phyloP scores from a whole-genome alignment of 2,329 filamentous ascomycete genomes.

The Calonectria hongkongensis region DNA sequence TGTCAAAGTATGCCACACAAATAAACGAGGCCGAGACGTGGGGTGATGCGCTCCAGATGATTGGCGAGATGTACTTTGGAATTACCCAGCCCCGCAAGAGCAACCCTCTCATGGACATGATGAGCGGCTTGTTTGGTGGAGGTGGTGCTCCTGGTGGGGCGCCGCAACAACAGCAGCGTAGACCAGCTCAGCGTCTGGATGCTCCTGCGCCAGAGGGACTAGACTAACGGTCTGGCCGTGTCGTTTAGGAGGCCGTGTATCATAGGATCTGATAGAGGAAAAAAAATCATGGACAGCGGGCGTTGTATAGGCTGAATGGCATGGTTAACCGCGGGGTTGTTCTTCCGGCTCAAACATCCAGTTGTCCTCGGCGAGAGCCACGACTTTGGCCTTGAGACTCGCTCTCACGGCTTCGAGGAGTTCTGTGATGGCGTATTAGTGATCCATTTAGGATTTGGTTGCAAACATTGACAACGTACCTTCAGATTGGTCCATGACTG shows the following conservation, averaged over 20 bases:
- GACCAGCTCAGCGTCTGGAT: slow-evolving; percentile 67
- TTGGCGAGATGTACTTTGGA: slow-evolving; percentile 97
- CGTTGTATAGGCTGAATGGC: slow-evolving; percentile 49
- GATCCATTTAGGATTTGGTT: slow-evolving; percentile 2
- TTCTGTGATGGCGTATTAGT: slow-evolving; percentile 67
- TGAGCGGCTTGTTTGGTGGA: slow-evolving; percentile 94
- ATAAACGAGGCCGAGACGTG: slow-evolving; percentile 86
- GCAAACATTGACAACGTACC: slow-evolving; percentile 66
- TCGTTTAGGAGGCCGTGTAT: slow-evolving; percentile 46
- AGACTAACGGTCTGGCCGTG: slow-evolving; percentile 65
- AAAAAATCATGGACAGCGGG: slow-evolving; percentile 53
- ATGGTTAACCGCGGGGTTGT: slow-evolving; percentile 61
- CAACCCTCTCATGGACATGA: slow-evolving; percentile 98
- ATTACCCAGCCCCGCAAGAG: slow-evolving; percentile 91
- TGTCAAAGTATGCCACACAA: slow-evolving; percentile 86
- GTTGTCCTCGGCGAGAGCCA: slow-evolving; percentile 85
- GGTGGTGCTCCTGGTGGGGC: slow-evolving; percentile 74
- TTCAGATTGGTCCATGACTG: slow-evolving; percentile 77
- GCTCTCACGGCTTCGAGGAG: slow-evolving; percentile 81
- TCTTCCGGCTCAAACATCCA: slow-evolving; percentile 92
- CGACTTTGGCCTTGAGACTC: slow-evolving; percentile 83
- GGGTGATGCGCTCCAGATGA: slow-evolving; percentile 87
- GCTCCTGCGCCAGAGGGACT: slow-evolving; percentile 75
- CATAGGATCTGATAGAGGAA: slow-evolving; percentile 46
- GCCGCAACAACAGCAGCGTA: slow-evolving; percentile 60